phyloP scores from a whole-genome alignment of 148 eudicot genomes.

The Spergularia marina region DNA sequence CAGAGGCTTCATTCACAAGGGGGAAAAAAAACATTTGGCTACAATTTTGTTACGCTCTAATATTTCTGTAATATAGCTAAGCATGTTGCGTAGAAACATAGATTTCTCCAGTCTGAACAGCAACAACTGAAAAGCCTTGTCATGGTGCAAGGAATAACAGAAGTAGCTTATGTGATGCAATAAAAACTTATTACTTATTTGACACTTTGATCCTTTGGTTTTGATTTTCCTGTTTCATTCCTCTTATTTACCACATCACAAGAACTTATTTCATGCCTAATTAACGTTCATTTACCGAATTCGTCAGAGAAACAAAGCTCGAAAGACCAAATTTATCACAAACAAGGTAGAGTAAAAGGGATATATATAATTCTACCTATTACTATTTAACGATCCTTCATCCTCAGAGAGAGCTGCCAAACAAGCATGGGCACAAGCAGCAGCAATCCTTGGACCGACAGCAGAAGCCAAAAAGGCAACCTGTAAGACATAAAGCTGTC shows the following conservation, averaged over 20 bases:
- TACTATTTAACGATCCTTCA: slow-evolving; percentile 36
- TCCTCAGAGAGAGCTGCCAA: slow-evolving; percentile 70
- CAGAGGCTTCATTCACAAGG: no score
- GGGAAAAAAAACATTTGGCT: no score
- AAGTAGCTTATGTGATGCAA: no score
- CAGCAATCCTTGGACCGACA: slow-evolving; percentile 95
- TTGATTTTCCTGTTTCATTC: no score
- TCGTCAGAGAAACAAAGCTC: background rate
- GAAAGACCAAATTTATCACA: slow-evolving; percentile 4
- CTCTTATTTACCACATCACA: background rate
- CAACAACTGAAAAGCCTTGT: no score
- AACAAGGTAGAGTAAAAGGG: background rate
- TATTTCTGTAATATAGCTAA: no score
- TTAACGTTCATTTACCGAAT: background rate
- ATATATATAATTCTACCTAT: slow-evolving; percentile 37
- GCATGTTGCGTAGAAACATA: no score
- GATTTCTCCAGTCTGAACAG: no score
- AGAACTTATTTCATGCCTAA: background rate
- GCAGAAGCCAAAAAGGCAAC: slow-evolving; percentile 95
- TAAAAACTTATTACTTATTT: no score
- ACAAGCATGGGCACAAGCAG: slow-evolving; percentile 97
- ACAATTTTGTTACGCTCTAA: no score
- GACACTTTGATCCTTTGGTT: no score
- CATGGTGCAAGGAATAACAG: no score
- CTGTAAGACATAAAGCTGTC: slow-evolving; percentile 38